Evolutionary conservation across 78 protist species (phyloP).

Genomic region (Dictyostelium purpureum): DNA sequence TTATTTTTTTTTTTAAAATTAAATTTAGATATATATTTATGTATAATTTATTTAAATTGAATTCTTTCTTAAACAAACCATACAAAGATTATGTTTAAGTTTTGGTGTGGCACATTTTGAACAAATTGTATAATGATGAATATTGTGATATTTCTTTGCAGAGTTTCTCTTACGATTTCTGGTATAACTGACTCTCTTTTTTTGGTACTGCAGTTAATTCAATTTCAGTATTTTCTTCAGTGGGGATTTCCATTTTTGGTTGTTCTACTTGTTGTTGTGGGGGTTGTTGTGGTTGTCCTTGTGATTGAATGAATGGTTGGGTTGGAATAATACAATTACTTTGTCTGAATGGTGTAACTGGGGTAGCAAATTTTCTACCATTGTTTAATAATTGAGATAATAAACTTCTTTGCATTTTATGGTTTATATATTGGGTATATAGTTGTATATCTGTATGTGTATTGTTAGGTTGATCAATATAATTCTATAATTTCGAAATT

Average conservation of each 20-base stretch:
- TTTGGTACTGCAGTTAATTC: slow-evolving; percentile 76
- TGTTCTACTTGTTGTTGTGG: neutral
- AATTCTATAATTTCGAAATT: neutral
- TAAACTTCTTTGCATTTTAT: neutral
- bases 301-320: neutral
- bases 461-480: neutral
- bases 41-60: neutral
- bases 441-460: neutral
- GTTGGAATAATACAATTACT: neutral
- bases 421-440: neutral
- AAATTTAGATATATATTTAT: neutral
- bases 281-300: neutral
- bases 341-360: neutral
- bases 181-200: slow-evolving; percentile 42
- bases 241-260: neutral
- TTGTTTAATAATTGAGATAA: neutral
- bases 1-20: neutral
- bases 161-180: slow-evolving; percentile 71
- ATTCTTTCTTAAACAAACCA: slow-evolving; percentile 42
- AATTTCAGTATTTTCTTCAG: neutral
- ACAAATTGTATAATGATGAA: slow-evolving; percentile 68
- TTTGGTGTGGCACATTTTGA: slow-evolving; percentile 44
- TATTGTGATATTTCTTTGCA: slow-evolving; percentile 65
- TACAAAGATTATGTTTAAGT: slow-evolving; percentile 59
- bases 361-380: neutral